These are phyloP conservation scores for Cystobasidium onofrii DNA, from an alignment of 768 basidiomycete genomes.

Conservation along the genomic window DNA sequence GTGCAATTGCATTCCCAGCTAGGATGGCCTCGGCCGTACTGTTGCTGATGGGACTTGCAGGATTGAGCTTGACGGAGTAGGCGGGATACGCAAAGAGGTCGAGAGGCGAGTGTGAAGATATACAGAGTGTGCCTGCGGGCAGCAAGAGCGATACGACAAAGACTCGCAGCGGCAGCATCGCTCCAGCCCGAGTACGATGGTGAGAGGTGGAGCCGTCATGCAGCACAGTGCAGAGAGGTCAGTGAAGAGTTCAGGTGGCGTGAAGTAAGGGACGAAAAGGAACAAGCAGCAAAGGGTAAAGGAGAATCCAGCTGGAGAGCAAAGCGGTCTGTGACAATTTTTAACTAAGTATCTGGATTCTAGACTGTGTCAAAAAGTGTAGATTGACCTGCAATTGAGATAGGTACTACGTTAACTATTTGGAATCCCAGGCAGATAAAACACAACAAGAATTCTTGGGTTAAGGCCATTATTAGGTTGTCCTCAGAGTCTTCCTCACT, in stretches of 20 bases:
- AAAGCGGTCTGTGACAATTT: too few relatives aligned
- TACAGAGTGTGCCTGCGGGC: constrained; percentile 12
- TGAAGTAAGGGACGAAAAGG: neutral
- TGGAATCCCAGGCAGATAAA: too few relatives aligned
- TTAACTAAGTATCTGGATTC: too few relatives aligned
- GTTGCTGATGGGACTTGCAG: constrained; percentile 33
- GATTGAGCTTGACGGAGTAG: constrained; percentile 32
- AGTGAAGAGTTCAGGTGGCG: too few relatives aligned
- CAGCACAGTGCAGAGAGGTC: too few relatives aligned
- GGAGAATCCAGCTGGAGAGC: neutral
- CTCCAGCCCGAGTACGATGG: neutral
- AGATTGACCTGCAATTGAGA: neutral
- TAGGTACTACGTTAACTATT: too few relatives aligned
- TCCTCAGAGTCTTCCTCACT: too few relatives aligned
- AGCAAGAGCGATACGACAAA: neutral
- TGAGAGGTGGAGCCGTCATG: neutral
- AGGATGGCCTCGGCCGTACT: constrained; percentile 30
- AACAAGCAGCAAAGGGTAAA: neutral
- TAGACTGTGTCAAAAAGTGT: too few relatives aligned
- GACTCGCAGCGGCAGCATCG: neutral
- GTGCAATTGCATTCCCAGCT: neutral
- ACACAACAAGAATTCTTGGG: too few relatives aligned
- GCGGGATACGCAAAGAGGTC: constrained; percentile 40
- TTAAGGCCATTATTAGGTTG: too few relatives aligned
- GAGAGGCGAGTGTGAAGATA: constrained; percentile 39